Evolutionary conservation across 768 basidiomycete species (phyloP).

Genomic region (Termitomyces sp.): DNA sequence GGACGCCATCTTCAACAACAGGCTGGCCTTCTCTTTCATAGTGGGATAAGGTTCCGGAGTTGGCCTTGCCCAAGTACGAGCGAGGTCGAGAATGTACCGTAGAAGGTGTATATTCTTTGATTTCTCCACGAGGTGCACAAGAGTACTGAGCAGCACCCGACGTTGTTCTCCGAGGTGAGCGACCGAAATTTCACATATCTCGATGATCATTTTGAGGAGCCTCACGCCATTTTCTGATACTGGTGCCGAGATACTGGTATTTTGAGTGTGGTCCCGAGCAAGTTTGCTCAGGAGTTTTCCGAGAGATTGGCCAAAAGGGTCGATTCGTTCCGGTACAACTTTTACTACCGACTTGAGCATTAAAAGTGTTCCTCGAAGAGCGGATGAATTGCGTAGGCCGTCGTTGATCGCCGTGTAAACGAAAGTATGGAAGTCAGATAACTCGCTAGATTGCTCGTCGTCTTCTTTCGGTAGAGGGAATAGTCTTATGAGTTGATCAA

Average conservation of each 20-base stretch:
- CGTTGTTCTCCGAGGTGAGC: conserved; percentile 83
- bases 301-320: conserved; percentile 68
- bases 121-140: conserved; percentile 84
- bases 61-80: conserved; percentile 85
- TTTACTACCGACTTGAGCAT: conserved; percentile 86
- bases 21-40: conserved; percentile 90
- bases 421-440: conserved; percentile 74
- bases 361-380: conserved; percentile 74
- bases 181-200: conserved; percentile 81
- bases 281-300: conserved; percentile 84
- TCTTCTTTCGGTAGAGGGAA: conserved; percentile 78
- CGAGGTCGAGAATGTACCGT: conserved; percentile 79
- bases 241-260: conserved; percentile 33
- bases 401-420: conserved; percentile 73
- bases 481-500: conserved; percentile 71
- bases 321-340: conserved; percentile 76
- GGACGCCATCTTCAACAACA: conserved; percentile 83
- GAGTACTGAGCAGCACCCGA: conserved; percentile 68
- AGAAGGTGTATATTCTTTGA: conserved; percentile 78
- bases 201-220: conserved; percentile 71
- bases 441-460: conserved; percentile 68
- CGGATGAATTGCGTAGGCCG: conserved; percentile 66
- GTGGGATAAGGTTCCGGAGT: conserved; percentile 84
- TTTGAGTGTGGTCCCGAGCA: conserved; percentile 81
- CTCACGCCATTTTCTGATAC: conserved; percentile 60